Evolutionary conservation across 352 stramenopile species (phyloP), one percentile per base, ranked within the genome.

Genomic region (Globisporangium apiculatum): DNA sequence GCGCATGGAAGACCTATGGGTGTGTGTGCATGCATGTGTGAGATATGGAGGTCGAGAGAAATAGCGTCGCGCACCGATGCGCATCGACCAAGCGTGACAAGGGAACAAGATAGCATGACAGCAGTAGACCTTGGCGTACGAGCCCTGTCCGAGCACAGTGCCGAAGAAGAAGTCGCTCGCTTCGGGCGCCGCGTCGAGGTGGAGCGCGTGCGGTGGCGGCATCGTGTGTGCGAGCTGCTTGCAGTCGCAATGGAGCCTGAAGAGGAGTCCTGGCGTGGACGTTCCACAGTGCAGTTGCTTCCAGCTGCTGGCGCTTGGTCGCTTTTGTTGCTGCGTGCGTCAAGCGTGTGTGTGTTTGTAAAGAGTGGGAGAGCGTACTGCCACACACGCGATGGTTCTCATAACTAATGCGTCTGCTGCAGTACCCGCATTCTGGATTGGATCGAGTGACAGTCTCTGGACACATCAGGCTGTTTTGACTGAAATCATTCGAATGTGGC

Each of bases 141-240:
- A 89, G 40, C 88, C 88, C 67, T 97, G 84, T 10, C 88, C 88
- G 47, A 97, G 61, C 47, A 92, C 83, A 36, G 66, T 84, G 31
- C 87, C 86, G 60, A 96, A 96, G 57, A 91, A 65, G 62, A 96
- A 96, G 67, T 95, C 87, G 58, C 76, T 61, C 36, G 75, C 78
- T 57, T 88, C 76, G 8, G 86, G 81, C 60, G 79, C 78, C 54
- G 75, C 61, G 53, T 86, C 78, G 43, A 89, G 76, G 54, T 81
- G 71, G 54, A 87, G 67, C 42, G 64, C 66, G 42, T 76, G 73
- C 59, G 78, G 60, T 37, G 76, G 67, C 58, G 63, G 17, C 35
- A 40, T 37, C 18, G 2, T 49, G 45, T 48, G 45, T 17, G 7
- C 12, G n/a, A 37, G 52, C 38, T 36, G 43, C 17, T 47, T 12